These are phyloP conservation scores for Ajuga reptans DNA, from an alignment of 305 asterid species.

Conservation along the genomic window DNA sequence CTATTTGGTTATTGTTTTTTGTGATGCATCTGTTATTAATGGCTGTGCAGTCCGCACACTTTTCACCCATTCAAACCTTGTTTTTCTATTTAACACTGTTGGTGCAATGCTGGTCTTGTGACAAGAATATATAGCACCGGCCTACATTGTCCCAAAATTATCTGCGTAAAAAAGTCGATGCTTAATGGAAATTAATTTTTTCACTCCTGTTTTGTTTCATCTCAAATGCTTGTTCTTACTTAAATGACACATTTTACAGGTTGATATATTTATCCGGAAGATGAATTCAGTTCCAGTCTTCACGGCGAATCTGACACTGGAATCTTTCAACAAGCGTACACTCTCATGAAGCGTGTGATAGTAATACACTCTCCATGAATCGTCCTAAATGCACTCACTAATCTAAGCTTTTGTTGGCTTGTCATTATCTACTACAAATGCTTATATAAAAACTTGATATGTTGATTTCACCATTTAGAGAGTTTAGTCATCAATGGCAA, in stretches of 20 bases:
- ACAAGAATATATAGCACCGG: no score
- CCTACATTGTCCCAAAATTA: background rate
- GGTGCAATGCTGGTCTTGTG: no score
- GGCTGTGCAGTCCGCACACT: no score
- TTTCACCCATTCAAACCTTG: no score
- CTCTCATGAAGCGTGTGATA: constrained; percentile 43
- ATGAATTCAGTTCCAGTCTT: constrained; percentile 88
- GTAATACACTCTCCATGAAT: background rate
- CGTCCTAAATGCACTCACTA: background rate
- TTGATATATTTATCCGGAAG: constrained; percentile 76
- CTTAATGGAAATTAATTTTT: background rate
- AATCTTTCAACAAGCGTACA: constrained; percentile 83
- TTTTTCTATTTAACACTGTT: no score
- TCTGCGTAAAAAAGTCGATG: background rate
- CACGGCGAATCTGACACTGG: constrained; percentile 79
- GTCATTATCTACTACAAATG: background rate
- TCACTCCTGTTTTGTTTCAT: background rate
- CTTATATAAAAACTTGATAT: background rate
- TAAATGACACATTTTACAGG: constrained; percentile 37
- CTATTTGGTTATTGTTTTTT: no score
- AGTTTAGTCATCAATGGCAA: background rate
- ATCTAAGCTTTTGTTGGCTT: background rate
- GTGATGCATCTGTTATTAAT: no score
- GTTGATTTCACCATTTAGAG: background rate
- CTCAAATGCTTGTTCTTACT: background rate